These are phyloP conservation scores for Gnetum montanum DNA, from an alignment of 75 land plant species.

Conservation along the genomic window DNA sequence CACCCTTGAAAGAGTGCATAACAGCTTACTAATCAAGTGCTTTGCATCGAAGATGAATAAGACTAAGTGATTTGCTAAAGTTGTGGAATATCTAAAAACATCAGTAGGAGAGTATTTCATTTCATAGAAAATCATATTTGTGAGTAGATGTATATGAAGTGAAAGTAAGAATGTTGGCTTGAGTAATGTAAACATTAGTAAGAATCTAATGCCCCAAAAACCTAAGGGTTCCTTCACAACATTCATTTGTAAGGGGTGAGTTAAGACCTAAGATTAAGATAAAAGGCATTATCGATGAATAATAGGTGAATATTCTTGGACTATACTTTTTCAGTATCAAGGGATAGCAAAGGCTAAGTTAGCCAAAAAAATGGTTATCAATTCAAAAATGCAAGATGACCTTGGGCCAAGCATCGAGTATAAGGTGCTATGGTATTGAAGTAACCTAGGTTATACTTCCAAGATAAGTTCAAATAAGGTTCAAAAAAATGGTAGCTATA, in stretches of 20 bases:
- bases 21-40: too few relatives aligned
- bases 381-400: conserved; percentile 10
- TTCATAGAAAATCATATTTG: too few relatives aligned
- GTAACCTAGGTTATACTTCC: conserved; percentile 9
- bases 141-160: too few relatives aligned
- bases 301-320: conserved; percentile 18
- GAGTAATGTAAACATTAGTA: background rate
- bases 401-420: conserved; percentile 5
- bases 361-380: conserved; percentile 12
- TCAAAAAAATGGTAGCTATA: conserved; percentile 12
- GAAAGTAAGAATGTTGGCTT: background rate
- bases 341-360: conserved; percentile 21
- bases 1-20: too few relatives aligned
- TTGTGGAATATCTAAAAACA: background rate
- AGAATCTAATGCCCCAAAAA: conserved; percentile 15
- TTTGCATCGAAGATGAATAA: background rate
- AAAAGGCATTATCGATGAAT: conserved; percentile 23
- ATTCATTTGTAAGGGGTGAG: conserved; percentile 23
- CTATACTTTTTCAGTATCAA: conserved; percentile 9
- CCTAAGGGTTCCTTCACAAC: conserved; percentile 15
- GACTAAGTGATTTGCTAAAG: background rate
- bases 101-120: background rate
- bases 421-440: background rate
- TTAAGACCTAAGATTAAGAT: conserved; percentile 20
- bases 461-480: conserved; percentile 14